A percentile compares a stretch with the other conserved stretches of the same genome.
Evolutionary conservation across 371 early-diverging fungal genomes (phyloP).

Genomic region (Blastocladiella emersonii): DNA sequence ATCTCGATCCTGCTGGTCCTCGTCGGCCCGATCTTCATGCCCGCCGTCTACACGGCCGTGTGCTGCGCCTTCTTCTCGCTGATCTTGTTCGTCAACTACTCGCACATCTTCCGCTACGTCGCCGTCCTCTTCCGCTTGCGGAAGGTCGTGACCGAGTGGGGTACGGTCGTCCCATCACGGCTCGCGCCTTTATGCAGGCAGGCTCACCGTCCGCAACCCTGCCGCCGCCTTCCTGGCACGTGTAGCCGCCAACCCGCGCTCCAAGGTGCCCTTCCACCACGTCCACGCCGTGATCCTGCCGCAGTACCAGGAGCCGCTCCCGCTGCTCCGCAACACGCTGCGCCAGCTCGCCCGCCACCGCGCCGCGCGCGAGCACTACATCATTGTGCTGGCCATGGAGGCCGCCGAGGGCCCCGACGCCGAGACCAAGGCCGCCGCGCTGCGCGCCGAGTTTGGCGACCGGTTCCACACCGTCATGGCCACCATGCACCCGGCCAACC

Average conservation of each 20-base stretch:
- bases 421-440: constrained; percentile 38
- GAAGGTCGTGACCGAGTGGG: constrained; percentile 30
- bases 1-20: constrained; percentile 24
- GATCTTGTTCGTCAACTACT: constrained; percentile 34
- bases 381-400: constrained; percentile 65
- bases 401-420: constrained; percentile 36
- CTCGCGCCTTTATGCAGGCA: constrained; percentile 4
- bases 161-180: constrained; percentile 17
- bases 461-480: constrained; percentile 45
- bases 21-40: constrained; percentile 35
- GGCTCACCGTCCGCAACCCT: constrained; percentile 1
- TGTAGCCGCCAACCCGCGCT: constrained; percentile 14
- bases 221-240: constrained; percentile 7
- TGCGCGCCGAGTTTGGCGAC: constrained; percentile 34
- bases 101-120: constrained; percentile 38
- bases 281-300: constrained; percentile 46
- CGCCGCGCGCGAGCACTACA: constrained; percentile 24
- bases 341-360: constrained; percentile 29
- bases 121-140: constrained; percentile 25
- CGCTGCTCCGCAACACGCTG: constrained; percentile 28
- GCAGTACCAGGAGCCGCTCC: constrained; percentile 43
- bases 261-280: constrained; percentile 14
- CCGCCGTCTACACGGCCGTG: constrained; percentile 32
- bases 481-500: constrained; percentile 51
- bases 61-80: constrained; percentile 30